Conservation (phyloP, 2,329 filamentous ascomycete genomes). For the Fulvia fulva region DNA sequence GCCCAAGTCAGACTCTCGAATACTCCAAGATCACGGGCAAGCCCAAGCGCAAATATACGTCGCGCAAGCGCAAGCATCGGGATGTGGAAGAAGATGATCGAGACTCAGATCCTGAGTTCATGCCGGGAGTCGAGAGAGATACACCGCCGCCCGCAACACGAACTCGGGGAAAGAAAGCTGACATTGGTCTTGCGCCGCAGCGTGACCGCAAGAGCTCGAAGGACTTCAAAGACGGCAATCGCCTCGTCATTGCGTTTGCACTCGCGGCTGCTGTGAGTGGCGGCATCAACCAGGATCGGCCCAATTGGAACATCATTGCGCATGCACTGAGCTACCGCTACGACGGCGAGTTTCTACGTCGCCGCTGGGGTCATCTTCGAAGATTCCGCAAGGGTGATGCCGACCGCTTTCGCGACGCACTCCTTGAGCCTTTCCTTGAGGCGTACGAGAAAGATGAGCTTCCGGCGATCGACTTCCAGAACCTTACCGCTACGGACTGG, state of each 20-base stretch:
- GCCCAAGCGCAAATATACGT: slow-evolving; percentile 11
- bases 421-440: slow-evolving; percentile 61
- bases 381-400: slow-evolving; percentile 20
- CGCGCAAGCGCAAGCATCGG: background rate
- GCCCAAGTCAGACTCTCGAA: background rate
- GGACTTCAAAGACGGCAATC: slow-evolving; percentile 28
- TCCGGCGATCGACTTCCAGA: slow-evolving; percentile 59
- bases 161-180: background rate
- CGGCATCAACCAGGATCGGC: slow-evolving; percentile 33
- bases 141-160: background rate
- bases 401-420: slow-evolving; percentile 56
- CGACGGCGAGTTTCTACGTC: slow-evolving; percentile 37
- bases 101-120: slow-evolving; percentile 2
- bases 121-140: background rate
- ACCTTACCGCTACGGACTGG: slow-evolving; percentile 67
- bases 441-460: slow-evolving; percentile 63
- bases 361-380: slow-evolving; percentile 35
- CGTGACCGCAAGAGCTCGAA: slow-evolving; percentile 19
- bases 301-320: slow-evolving; percentile 41
- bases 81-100: background rate
- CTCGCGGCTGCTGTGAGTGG: slow-evolving; percentile 33
- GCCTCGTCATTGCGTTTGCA: slow-evolving; percentile 32
- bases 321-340: slow-evolving; percentile 38
- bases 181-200: background rate
- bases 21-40: slow-evolving; percentile 7